Percentiles rank a stretch among this genome's conserved stretches.
Conservation (phyloP, 2,329 filamentous ascomycete genomes). For the Verticillium klebahnii region DNA sequence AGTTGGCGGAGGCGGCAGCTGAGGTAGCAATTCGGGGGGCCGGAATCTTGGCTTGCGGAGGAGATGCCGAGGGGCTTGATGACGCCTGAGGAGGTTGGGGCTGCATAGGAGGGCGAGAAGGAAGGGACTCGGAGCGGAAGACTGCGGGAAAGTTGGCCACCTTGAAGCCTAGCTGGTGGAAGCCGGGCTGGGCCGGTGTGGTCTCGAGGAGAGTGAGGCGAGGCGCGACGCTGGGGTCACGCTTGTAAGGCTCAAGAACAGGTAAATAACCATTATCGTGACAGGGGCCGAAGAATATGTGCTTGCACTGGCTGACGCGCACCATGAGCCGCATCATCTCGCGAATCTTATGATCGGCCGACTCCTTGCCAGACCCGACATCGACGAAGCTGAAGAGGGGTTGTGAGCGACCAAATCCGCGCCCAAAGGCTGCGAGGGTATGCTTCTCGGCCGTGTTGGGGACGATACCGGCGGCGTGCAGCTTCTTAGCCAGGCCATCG, state of each 20-base stretch:
- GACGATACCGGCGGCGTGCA: conserved; percentile 20
- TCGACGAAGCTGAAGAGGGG: conserved; percentile 29
- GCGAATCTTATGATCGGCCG: conserved; percentile 27
- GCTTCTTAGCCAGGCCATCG: conserved; percentile 23
- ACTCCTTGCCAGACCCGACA: conserved; percentile 28
- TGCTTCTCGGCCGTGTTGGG: conserved; percentile 12
- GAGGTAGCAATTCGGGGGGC: not conserved
- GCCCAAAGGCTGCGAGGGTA: conserved; percentile 23
- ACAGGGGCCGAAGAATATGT: conserved; percentile 26
- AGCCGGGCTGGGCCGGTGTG: conserved; percentile 23
- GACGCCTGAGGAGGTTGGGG: not conserved
- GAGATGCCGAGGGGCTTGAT: not conserved
- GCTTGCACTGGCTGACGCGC: conserved; percentile 23
- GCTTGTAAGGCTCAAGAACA: conserved; percentile 25
- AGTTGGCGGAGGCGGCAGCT: not conserved
- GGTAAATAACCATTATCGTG: conserved; percentile 29
- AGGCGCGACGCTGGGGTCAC: conserved; percentile 15
- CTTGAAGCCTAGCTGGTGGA: conserved; percentile 21
- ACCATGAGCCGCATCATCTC: conserved; percentile 28
- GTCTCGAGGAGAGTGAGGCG: conserved; percentile 27
- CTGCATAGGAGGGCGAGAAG: conserved; percentile 2
- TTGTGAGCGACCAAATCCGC: conserved; percentile 26
- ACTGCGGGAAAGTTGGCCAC: conserved; percentile 20
- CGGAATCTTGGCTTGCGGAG: not conserved
- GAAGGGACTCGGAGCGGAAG: conserved; percentile 24